Evolutionary conservation across 768 basidiomycete species (phyloP), one percentile per base, ranked within the genome.

Genomic region (Leccinum broughii): DNA sequence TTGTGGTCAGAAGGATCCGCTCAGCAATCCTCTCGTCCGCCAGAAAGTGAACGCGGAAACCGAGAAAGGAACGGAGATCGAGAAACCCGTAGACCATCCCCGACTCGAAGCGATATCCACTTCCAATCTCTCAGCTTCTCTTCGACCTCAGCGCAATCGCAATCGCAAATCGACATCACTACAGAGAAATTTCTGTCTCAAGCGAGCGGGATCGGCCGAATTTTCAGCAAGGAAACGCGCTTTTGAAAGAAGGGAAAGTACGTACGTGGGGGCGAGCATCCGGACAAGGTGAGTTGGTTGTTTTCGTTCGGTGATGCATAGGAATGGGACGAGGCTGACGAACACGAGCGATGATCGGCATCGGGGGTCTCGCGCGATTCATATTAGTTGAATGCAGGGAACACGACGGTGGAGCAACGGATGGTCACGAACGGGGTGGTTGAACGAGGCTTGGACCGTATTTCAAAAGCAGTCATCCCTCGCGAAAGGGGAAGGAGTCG

Each of bases 251-350:
- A 60, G 87, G 93, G 8, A 92, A 85, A 70, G 91, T 39, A 80
- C 84, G 68, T 98, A 99, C 75, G 89, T 91, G 72, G 88, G 88
- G 74, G 92, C 93, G 41, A 96, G 92, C 97, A 99, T 81, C 96
- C 97, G n/a, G 97, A 99, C 72, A 99, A 98, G 85, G 94, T 95
- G 65, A 51, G 82, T 15, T 17, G 14, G n/a, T 32, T 32, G 2
- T 39, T 7, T 17, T 39, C 15, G 1, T 39, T 39, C 20, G 9
- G 17, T 17, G 17, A 24, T 32, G n/a, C 17, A 17, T 17, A n/a
- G 14, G 14, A 8, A n/a, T 28, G 44, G 44, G 20, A 10, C n/a
- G 15, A 3, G 17, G 30, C 51, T 52, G 51, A 52, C 28, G 15
- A 9, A 30, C 28, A 30, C 30, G 30, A 2, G 8, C 30, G 30